Conservation (phyloP, 805 yeast species). For the Candida incommunis region DNA sequence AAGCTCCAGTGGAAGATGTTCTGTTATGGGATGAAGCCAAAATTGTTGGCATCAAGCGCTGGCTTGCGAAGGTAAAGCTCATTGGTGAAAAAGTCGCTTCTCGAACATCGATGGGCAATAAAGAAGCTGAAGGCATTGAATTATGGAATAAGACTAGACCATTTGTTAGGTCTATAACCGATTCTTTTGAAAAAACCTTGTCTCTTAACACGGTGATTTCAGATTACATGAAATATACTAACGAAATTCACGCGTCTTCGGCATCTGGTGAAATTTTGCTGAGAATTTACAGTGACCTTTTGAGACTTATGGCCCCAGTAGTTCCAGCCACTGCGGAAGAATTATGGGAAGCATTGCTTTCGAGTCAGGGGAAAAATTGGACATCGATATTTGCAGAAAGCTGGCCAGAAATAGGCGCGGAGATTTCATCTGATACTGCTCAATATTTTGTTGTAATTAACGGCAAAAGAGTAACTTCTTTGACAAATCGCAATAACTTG, state of each 20-base stretch:
- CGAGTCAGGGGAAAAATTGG: slow-evolving; percentile 21
- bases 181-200: slow-evolving; percentile 42
- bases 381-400: slow-evolving; percentile 36
- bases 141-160: slow-evolving; percentile 45
- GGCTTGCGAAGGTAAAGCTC: slow-evolving; percentile 49
- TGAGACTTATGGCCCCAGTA: slow-evolving; percentile 51
- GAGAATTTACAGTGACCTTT: slow-evolving; percentile 14
- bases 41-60: slow-evolving; percentile 76
- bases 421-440: slow-evolving; percentile 24
- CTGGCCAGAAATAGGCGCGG: slow-evolving; percentile 48
- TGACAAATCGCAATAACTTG: slow-evolving; percentile 3
- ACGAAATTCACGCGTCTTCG: slow-evolving; percentile 25
- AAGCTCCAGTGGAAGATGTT: slow-evolving; percentile 73
- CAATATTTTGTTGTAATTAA: slow-evolving; percentile 53
- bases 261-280: slow-evolving; percentile 31
- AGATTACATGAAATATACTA: slow-evolving; percentile 73
- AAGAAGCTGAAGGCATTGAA: slow-evolving; percentile 32
- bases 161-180: slow-evolving; percentile 35
- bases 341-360: slow-evolving; percentile 43
- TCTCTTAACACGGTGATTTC: slow-evolving; percentile 78
- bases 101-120: background rate
- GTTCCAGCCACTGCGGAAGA: slow-evolving; percentile 78
- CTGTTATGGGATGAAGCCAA: slow-evolving; percentile 84
- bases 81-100: slow-evolving; percentile 1
- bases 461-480: slow-evolving; percentile 47